Conservation (phyloP, 2,329 filamentous ascomycete species). For the Colletotrichum musae region DNA sequence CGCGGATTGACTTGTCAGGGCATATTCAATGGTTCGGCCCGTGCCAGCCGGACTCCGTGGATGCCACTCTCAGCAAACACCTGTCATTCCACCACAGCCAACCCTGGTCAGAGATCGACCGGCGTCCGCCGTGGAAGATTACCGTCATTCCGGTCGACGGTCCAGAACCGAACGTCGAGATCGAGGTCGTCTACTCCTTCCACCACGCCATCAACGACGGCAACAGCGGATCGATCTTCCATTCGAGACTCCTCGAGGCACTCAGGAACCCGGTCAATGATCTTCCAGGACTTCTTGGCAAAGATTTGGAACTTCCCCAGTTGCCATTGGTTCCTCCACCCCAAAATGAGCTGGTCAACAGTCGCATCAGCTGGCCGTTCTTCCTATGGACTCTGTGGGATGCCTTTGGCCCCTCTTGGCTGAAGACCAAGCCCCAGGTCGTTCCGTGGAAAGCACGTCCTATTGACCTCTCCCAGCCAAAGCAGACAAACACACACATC, state of each 20-base stretch:
- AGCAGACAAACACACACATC: constrained; percentile 53
- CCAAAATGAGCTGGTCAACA: constrained; percentile 58
- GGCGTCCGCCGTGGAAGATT: constrained; percentile 63
- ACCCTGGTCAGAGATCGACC: constrained; percentile 57
- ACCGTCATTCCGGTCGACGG: constrained; percentile 46
- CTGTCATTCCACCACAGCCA: constrained; percentile 58
- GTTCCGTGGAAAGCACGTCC: constrained; percentile 56
- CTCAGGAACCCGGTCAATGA: constrained; percentile 49
- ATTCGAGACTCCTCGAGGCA: constrained; percentile 60
- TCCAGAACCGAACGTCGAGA: constrained; percentile 30
- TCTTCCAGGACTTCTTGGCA: neutral
- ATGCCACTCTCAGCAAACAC: constrained; percentile 46
- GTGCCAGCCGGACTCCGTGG: constrained; percentile 37
- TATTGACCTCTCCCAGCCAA: constrained; percentile 53
- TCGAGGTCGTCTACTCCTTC: constrained; percentile 63
- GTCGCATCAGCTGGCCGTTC: constrained; percentile 57
- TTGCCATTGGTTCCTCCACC: constrained; percentile 52
- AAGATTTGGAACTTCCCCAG: constrained; percentile 50
- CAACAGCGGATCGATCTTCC: constrained; percentile 63
- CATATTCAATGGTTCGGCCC: constrained; percentile 56
- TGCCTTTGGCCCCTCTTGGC: constrained; percentile 56
- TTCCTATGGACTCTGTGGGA: constrained; percentile 58
- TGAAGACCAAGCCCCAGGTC: constrained; percentile 46
- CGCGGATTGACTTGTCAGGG: constrained; percentile 58
- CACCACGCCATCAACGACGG: constrained; percentile 71